Evolutionary conservation across 2,329 filamentous ascomycete species (phyloP).

Genomic region (Nothopassalora personata): DNA sequence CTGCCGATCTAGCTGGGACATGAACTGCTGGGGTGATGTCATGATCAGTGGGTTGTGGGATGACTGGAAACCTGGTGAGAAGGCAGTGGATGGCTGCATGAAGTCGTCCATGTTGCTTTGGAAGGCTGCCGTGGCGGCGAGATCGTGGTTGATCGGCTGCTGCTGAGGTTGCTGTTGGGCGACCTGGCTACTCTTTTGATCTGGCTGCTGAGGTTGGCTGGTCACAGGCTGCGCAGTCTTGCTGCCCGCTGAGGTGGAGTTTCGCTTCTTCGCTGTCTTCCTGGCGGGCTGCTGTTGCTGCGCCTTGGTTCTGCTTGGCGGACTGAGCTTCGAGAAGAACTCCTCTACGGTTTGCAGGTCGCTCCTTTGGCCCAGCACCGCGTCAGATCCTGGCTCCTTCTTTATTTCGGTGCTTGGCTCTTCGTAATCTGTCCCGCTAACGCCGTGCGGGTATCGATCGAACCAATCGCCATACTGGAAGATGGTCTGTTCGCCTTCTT

Average conservation of each 20-base stretch:
- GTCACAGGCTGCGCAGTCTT: slow-evolving; percentile 9
- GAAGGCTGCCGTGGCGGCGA: slow-evolving; percentile 9
- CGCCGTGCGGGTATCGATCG: slow-evolving; percentile 85
- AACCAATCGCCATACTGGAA: slow-evolving; percentile 99
- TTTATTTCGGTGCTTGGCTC: slow-evolving; percentile 60
- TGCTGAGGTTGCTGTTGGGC: slow-evolving; percentile 23
- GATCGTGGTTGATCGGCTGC: slow-evolving; percentile 23
- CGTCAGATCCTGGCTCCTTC: slow-evolving; percentile 78
- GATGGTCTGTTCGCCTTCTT: slow-evolving; percentile 55
- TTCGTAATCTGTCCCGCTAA: slow-evolving; percentile 76
- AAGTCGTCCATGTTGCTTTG: slow-evolving; percentile 23
- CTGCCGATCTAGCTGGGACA: slow-evolving; percentile 69
- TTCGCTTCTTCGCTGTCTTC: slow-evolving; percentile 29
- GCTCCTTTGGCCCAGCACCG: slow-evolving; percentile 79
- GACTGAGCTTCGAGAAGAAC: slow-evolving; percentile 77
- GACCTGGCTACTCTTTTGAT: background rate
- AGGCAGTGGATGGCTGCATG: slow-evolving; percentile 46
- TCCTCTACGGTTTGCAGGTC: slow-evolving; percentile 93
- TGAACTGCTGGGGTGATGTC: slow-evolving; percentile 38
- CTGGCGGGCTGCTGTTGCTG: slow-evolving; percentile 14
- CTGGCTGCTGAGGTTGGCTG: slow-evolving; percentile 12
- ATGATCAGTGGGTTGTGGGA: slow-evolving; percentile 29
- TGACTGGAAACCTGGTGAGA: slow-evolving; percentile 26
- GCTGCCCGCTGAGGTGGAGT: slow-evolving; percentile 26
- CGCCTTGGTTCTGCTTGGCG: slow-evolving; percentile 42